Percentiles rank a stretch among this genome's conserved stretches.
These are phyloP conservation scores for Rugonectria rugulosa DNA, from an alignment of 2,329 filamentous ascomycete species.

Conservation along the genomic window DNA sequence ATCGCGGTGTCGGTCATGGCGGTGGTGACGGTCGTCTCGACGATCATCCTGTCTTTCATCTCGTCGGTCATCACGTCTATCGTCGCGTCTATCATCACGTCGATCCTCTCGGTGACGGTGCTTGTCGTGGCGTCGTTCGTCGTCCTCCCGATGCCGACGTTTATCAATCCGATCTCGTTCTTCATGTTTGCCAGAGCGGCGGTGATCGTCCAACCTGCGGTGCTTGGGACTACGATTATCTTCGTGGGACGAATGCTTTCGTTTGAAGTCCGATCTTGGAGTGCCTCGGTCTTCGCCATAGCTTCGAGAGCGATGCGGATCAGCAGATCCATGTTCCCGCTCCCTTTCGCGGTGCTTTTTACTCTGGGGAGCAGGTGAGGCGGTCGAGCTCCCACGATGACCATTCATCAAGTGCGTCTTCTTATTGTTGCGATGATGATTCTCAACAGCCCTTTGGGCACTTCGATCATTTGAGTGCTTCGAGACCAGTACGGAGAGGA, in stretches of 20 bases:
- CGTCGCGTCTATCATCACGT: slow-evolving; percentile 34
- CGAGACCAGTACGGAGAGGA: slow-evolving; percentile 90
- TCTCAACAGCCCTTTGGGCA: slow-evolving; percentile 83
- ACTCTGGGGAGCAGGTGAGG: slow-evolving; percentile 71
- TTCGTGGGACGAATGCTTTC: slow-evolving; percentile 65
- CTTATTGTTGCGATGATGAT: slow-evolving; percentile 95
- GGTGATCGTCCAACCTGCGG: slow-evolving; percentile 50
- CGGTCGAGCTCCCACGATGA: slow-evolving; percentile 69
- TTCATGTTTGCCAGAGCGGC: slow-evolving; percentile 48
- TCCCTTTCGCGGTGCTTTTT: slow-evolving; percentile 58
- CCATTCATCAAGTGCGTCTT: slow-evolving; percentile 63
- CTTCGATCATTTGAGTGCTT: slow-evolving; percentile 80
- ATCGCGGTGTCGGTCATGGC: slow-evolving; percentile 28
- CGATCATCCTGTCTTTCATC: slow-evolving; percentile 43
- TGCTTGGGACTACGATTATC: slow-evolving; percentile 53
- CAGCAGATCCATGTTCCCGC: slow-evolving; percentile 53
- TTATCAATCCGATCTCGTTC: slow-evolving; percentile 46
- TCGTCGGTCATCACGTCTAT: slow-evolving; percentile 34
- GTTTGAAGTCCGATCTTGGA: slow-evolving; percentile 64
- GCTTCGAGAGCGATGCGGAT: slow-evolving; percentile 60
- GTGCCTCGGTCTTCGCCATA: slow-evolving; percentile 60
- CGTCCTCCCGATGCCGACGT: slow-evolving; percentile 33
- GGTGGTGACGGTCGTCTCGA: slow-evolving; percentile 32
- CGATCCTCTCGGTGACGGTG: slow-evolving; percentile 33
- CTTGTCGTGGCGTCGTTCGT: slow-evolving; percentile 33